Evolutionary conservation across 148 eudicot genomes (phyloP), one percentile per base, ranked within the genome.

Genomic region (Spergularia bocconei): DNA sequence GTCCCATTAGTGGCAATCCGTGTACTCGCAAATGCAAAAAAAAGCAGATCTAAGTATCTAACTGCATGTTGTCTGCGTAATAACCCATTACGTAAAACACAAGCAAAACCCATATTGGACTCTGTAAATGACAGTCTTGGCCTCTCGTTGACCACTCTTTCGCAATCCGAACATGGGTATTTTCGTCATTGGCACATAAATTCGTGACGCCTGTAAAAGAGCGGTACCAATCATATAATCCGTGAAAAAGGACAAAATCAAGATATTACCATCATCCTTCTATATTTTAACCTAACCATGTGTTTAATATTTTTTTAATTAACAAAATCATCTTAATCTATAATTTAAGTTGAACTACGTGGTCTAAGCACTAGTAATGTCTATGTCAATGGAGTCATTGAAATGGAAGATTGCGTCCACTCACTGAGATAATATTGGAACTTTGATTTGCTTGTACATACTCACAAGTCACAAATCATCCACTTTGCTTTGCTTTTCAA

Each of bases 161-260:
- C 7, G 20, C 12, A 5, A 0, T 23, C 3, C 11, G 23, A 13
- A 23, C n/a, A 12, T 44, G 44, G 25, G 59, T 69, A 52, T 51
- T 69, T 11, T 52, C 56, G 58, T 21, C 72, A 5, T 51, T 69
- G 25, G 48, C 1, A 6, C 10, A 6, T 44, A 44, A 44, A 44
- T 44, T 9, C 48, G 48, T 44, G 48, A 44, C 48, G 58, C 58
- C 25, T n/a, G 56, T 48, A 21, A 14, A 21, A 15, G 14, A 36
- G 47, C 51, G 63, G 14, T 77, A 63, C 55, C 52, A 65, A 78
- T 78, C 72, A 48, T 71, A 25, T 69, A 78, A 17, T 71, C 12
- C 52, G 38, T 63, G 71, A 36, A 53, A 44, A 25, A 17, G 80
- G 80, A 71, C 71, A 78, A 71, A 71, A 25, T 6, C 25, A 67